These are phyloP conservation scores for Apiotrichum montevideense DNA, from an alignment of 1,284 basidiomycete species.

Conservation along the genomic window DNA sequence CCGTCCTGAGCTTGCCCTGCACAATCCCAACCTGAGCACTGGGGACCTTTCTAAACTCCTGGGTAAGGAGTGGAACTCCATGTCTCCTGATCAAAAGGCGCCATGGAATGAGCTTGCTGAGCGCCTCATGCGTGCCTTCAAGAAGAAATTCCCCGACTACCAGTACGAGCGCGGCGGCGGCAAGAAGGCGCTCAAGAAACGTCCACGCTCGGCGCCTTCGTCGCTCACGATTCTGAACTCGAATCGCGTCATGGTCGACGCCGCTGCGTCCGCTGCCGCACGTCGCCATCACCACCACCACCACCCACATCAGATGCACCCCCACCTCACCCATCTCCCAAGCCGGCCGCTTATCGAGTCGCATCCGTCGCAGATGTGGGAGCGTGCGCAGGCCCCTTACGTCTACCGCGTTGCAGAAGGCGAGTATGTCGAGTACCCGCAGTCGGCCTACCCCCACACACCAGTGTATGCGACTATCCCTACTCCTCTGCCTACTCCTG, in stretches of 20 bases:
- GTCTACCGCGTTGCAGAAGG: neutral
- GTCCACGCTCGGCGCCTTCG: constrained; percentile 1
- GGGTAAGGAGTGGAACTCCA: constrained; percentile 16
- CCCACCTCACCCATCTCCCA: neutral
- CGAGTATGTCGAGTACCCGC: neutral
- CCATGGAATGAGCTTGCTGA: constrained; percentile 18
- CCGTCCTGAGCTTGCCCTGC: constrained; percentile 14
- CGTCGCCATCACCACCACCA: constrained; percentile 4
- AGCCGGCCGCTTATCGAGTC: neutral
- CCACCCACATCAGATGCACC: constrained; percentile 1
- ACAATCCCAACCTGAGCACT: constrained; percentile 16
- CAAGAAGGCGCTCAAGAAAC: constrained; percentile 9
- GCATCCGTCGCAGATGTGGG: neutral
- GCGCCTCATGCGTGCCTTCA: constrained; percentile 18
- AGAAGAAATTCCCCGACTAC: constrained; percentile 22
- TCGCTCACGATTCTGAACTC: constrained; percentile 4
- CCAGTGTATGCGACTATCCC: neutral
- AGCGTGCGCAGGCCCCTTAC: neutral
- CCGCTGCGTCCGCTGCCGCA: neutral
- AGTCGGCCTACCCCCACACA: neutral
- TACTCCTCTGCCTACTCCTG: neutral
- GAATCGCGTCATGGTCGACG: constrained; percentile 7
- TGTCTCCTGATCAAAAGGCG: constrained; percentile 12
- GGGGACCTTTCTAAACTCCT: constrained; percentile 19
- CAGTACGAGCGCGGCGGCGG: constrained; percentile 20